Conservation (phyloP, 2,329 filamentous ascomycete genomes). For the Chrysoporthe deuterocubensis region DNA sequence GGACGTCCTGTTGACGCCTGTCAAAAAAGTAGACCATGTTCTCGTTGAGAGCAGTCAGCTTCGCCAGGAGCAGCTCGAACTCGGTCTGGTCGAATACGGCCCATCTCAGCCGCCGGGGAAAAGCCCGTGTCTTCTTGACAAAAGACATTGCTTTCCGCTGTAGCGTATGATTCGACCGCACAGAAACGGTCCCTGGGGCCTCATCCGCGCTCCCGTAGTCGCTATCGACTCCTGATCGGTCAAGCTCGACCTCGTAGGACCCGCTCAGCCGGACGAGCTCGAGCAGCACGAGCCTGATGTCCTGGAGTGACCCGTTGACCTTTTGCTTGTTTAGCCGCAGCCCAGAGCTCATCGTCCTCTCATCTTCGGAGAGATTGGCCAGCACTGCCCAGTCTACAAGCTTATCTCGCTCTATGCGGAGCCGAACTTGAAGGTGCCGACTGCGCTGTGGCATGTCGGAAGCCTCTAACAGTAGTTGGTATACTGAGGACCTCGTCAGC, state of each 20-base stretch:
- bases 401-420: constrained; percentile 21
- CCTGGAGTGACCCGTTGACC: constrained; percentile 18
- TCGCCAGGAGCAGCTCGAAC: constrained; percentile 12
- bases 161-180: not conserved
- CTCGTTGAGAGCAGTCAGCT: constrained; percentile 18
- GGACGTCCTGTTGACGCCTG: constrained; percentile 14
- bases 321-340: constrained; percentile 19
- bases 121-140: constrained; percentile 12
- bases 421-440: constrained; percentile 13
- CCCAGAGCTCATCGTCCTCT: constrained; percentile 15
- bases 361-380: constrained; percentile 19
- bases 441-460: constrained; percentile 16
- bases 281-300: constrained; percentile 15
- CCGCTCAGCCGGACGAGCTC: constrained; percentile 14
- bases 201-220: not conserved
- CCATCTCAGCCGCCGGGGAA: constrained; percentile 15
- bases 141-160: constrained; percentile 16
- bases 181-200: not conserved
- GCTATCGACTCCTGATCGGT: not conserved
- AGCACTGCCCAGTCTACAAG: constrained; percentile 23
- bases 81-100: constrained; percentile 9
- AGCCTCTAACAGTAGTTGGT: constrained; percentile 22
- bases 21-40: constrained; percentile 16
- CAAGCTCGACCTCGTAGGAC: constrained; percentile 7
- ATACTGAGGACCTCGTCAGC: not conserved